Percentiles rank a stretch among this genome's conserved stretches.
phyloP scores from a whole-genome alignment of 1,284 basidiomycete genomes.

The Takashimella koratensis region DNA sequence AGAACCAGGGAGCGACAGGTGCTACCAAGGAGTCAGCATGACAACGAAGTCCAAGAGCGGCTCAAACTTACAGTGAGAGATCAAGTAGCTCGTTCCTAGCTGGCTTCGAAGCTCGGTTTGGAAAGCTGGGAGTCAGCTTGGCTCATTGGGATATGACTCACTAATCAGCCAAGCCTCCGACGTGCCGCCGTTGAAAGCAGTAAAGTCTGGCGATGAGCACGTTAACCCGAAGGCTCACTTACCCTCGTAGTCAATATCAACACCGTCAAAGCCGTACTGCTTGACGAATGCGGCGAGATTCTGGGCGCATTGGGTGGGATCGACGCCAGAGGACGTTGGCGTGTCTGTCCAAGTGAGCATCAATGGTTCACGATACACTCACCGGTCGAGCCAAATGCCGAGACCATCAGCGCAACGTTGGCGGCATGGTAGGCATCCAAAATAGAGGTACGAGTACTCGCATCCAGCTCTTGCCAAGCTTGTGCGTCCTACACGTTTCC shows the following conservation, averaged over 20 bases:
- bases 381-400: slow-evolving; percentile 50
- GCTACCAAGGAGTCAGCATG: slow-evolving; percentile 8
- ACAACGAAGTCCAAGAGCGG: background rate
- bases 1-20: slow-evolving; percentile 47
- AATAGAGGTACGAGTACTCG: slow-evolving; percentile 24
- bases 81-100: slow-evolving; percentile 41
- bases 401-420: slow-evolving; percentile 50
- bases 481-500: slow-evolving; percentile 27
- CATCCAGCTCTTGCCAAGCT: slow-evolving; percentile 33
- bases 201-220: slow-evolving; percentile 18
- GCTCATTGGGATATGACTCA: slow-evolving; percentile 1
- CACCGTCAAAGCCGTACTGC: slow-evolving; percentile 51
- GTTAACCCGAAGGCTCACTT: slow-evolving; percentile 1
- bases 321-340: slow-evolving; percentile 44
- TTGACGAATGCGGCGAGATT: slow-evolving; percentile 47
- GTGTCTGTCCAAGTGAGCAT: slow-evolving; percentile 23
- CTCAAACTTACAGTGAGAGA: slow-evolving; percentile 23
- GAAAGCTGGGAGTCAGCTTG: slow-evolving; percentile 17
- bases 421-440: slow-evolving; percentile 47
- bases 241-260: slow-evolving; percentile 54
- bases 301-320: slow-evolving; percentile 42
- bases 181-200: slow-evolving; percentile 36
- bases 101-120: slow-evolving; percentile 35
- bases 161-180: slow-evolving; percentile 41
- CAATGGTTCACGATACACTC: background rate